Conservation (phyloP, 257 asterid species). For the Rubia yunnanensis region DNA sequence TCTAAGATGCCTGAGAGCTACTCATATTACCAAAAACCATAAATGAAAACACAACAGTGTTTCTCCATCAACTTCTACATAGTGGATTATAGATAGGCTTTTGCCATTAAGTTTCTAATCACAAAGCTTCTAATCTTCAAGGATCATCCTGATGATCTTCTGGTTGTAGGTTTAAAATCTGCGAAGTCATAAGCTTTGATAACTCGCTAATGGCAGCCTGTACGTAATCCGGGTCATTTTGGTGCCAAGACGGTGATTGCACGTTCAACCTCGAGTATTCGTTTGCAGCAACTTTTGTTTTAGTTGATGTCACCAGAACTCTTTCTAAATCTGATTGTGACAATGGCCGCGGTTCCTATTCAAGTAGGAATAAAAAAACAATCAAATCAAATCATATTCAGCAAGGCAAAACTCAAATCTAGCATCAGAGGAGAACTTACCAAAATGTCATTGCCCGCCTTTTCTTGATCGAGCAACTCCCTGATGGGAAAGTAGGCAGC, state of each 20-base stretch:
- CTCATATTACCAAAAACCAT: too few relatives aligned
- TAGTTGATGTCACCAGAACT: conserved; percentile 43
- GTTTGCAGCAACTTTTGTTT: conserved; percentile 61
- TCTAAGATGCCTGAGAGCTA: too few relatives aligned
- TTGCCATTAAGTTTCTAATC: too few relatives aligned
- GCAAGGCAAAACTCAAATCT: background rate
- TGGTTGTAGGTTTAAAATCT: too few relatives aligned
- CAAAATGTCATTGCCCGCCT: conserved; percentile 38
- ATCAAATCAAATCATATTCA: background rate
- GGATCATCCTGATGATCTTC: too few relatives aligned
- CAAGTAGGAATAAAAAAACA: background rate
- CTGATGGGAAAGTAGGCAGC: conserved; percentile 88
- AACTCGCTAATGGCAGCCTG: conserved; percentile 46
- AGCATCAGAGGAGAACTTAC: conserved; percentile 34
- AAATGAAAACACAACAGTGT: too few relatives aligned
- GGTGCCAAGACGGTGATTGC: conserved; percentile 26
- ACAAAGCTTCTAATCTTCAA: too few relatives aligned
- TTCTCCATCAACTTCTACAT: too few relatives aligned
- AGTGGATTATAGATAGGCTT: too few relatives aligned
- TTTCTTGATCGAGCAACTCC: conserved; percentile 69
- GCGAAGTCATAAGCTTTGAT: too few relatives aligned
- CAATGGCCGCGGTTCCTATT: conserved; percentile 65
- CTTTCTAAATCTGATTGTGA: conserved; percentile 55
- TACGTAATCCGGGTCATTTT: conserved; percentile 41
- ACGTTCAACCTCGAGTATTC: conserved; percentile 48